Percentiles rank a stretch among this genome's conserved stretches.
Evolutionary conservation across 208 protist genomes (phyloP).

Genomic region (Jaenimonas drosophilae): DNA sequence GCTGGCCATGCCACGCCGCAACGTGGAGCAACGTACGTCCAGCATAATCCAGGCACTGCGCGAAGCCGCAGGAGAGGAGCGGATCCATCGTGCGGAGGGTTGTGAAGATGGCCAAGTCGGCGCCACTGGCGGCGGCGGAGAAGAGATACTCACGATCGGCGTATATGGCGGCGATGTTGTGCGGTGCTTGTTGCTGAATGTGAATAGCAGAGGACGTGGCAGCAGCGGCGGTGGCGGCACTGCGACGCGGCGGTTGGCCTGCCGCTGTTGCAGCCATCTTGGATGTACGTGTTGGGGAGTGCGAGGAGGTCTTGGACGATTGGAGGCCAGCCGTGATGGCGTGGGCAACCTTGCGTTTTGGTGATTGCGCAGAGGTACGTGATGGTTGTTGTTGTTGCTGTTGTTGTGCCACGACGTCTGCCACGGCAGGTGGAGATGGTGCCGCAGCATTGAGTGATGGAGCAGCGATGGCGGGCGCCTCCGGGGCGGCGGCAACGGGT

Average conservation of each 20-base stretch:
- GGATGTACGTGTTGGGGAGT: neutral
- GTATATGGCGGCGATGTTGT: constrained; percentile 15
- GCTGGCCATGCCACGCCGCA: constrained; percentile 66
- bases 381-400: neutral
- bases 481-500: neutral
- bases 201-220: neutral
- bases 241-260: neutral
- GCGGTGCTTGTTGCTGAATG: neutral
- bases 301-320: neutral
- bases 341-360: too few species aligned
- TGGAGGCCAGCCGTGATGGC: neutral
- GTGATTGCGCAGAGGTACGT: too few species aligned
- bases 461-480: constrained; percentile 4
- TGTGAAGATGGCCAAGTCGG: constrained; percentile 29
- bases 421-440: neutral
- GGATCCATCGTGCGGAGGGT: constrained; percentile 50
- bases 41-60: constrained; percentile 52
- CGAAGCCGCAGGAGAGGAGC: constrained; percentile 45
- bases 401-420: neutral
- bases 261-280: neutral
- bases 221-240: neutral
- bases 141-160: constrained; percentile 26
- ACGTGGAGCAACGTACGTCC: constrained; percentile 72
- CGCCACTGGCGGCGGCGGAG: constrained; percentile 24
- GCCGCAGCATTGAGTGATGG: neutral